These are phyloP conservation scores for Chimonanthus praecox DNA, from an alignment of 164 flowering plant genomes.

Conservation along the genomic window DNA sequence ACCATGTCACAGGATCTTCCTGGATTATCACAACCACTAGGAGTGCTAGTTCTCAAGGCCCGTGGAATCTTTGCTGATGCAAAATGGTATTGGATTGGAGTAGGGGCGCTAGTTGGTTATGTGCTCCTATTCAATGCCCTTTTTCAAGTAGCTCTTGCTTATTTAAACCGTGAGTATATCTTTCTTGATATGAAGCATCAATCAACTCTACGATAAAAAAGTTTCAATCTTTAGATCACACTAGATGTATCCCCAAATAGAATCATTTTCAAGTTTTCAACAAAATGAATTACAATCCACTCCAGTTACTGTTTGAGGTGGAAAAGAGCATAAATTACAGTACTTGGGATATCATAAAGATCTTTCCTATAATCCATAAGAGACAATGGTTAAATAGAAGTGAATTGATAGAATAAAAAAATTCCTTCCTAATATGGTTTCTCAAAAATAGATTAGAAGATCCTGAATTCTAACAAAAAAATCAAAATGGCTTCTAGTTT, in stretches of 20 bases:
- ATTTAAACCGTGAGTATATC: slow-evolving; percentile 24
- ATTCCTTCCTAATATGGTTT: not conserved
- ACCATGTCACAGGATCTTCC: slow-evolving; percentile 1
- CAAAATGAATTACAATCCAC: not conserved
- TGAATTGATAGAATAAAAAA: not conserved
- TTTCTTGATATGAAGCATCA: not conserved
- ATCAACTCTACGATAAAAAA: not conserved
- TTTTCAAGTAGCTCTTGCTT: slow-evolving; percentile 27
- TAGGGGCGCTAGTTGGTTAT: slow-evolving; percentile 28
- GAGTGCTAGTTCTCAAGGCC: slow-evolving; percentile 16
- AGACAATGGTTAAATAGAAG: not conserved
- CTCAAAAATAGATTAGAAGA: not conserved
- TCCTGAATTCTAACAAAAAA: not conserved
- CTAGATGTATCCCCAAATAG: not conserved
- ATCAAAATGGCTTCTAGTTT: not conserved
- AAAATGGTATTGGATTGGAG: slow-evolving; percentile 36
- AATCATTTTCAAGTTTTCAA: too few relatives aligned
- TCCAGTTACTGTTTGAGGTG: not conserved
- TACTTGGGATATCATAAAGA: not conserved
- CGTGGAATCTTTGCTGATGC: slow-evolving; percentile 14
- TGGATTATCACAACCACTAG: slow-evolving; percentile 12
- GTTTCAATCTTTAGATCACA: not conserved
- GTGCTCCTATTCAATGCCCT: slow-evolving; percentile 25
- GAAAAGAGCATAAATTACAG: not conserved
- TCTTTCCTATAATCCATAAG: not conserved